A percentile compares a stretch with the other conserved stretches of the same genome.
Conservation (phyloP, 2,329 filamentous ascomycete genomes). For the Cladobotryum mycophilum region DNA sequence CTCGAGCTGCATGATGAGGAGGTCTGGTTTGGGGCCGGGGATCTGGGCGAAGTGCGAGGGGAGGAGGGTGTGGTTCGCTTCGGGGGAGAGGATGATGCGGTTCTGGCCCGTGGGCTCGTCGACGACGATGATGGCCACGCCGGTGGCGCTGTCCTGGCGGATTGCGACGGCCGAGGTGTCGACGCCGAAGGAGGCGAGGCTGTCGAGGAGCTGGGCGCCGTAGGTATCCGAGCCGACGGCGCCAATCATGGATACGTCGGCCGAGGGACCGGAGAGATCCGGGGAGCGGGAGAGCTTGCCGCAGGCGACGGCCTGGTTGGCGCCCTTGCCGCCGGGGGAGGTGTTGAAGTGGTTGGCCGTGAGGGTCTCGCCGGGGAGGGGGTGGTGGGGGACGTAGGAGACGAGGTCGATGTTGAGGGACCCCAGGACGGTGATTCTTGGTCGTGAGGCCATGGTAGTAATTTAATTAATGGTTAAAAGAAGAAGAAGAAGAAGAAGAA, state of each 20-base stretch:
- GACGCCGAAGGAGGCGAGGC: conserved; percentile 56
- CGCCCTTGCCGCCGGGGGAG: conserved; percentile 86
- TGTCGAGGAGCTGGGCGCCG: conserved; percentile 51
- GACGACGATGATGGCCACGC: conserved; percentile 69
- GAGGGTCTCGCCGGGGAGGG: conserved; percentile 79
- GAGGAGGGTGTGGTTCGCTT: conserved; percentile 55
- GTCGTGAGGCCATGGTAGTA: conserved; percentile 21
- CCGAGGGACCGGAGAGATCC: conserved; percentile 27
- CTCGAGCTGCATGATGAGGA: conserved; percentile 74
- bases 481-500: too few species aligned
- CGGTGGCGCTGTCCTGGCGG: conserved; percentile 47
- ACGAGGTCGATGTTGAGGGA: conserved; percentile 95
- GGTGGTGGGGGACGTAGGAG: conserved; percentile 77
- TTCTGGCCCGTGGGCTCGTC: conserved; percentile 69
- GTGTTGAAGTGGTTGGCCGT: conserved; percentile 71
- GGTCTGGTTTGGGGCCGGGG: conserved; percentile 42
- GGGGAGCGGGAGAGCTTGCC: conserved; percentile 65
- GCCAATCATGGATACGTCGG: conserved; percentile 62
- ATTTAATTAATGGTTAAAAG: too few species aligned
- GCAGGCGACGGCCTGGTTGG: conserved; percentile 89
- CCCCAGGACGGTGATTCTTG: conserved; percentile 73
- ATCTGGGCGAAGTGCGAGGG: conserved; percentile 30
- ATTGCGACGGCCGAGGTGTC: conserved; percentile 48
- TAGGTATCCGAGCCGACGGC: conserved; percentile 67
- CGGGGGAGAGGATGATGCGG: conserved; percentile 66